Conservation (phyloP, 192 early-diverging fungal genomes). For the Pecoramyces ruminantium region DNA sequence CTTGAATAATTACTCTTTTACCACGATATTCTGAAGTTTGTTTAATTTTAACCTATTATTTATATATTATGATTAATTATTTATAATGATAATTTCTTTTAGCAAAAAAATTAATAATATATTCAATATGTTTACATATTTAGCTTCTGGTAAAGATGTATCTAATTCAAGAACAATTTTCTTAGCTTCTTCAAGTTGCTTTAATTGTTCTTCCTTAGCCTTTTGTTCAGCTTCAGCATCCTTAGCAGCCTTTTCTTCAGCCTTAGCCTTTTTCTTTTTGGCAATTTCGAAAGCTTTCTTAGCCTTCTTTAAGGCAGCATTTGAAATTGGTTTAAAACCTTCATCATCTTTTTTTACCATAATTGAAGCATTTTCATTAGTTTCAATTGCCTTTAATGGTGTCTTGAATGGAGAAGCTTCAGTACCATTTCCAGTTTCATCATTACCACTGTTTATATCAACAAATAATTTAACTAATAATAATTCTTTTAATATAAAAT, state of each 20-base stretch:
- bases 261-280: conserved; percentile 63
- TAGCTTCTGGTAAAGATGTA: conserved; percentile 48
- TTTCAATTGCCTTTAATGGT: conserved; percentile 32
- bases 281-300: conserved; percentile 48
- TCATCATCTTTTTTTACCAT: conserved; percentile 50
- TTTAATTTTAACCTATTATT: conserved; percentile 65
- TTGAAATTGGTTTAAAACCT: conserved; percentile 43
- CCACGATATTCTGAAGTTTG: conserved; percentile 44
- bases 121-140: conserved; percentile 18
- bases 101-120: too few relatives aligned
- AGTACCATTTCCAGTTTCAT: conserved; percentile 60
- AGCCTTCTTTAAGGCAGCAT: conserved; percentile 83
- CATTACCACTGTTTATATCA: conserved; percentile 69
- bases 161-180: conserved; percentile 59
- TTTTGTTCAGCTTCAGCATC: conserved; percentile 26
- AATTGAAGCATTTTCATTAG: conserved; percentile 27
- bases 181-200: conserved; percentile 69
- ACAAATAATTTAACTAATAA: conserved; percentile 29
- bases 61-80: too few relatives aligned
- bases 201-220: conserved; percentile 42
- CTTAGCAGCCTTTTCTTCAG: conserved; percentile 39
- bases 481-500: background rate
- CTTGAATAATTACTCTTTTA: conserved; percentile 66
- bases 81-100: too few relatives aligned
- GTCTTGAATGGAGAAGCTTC: conserved; percentile 62